phyloP scores from a whole-genome alignment of 208 protist species.

The Blastocrithidia nonstop region DNA sequence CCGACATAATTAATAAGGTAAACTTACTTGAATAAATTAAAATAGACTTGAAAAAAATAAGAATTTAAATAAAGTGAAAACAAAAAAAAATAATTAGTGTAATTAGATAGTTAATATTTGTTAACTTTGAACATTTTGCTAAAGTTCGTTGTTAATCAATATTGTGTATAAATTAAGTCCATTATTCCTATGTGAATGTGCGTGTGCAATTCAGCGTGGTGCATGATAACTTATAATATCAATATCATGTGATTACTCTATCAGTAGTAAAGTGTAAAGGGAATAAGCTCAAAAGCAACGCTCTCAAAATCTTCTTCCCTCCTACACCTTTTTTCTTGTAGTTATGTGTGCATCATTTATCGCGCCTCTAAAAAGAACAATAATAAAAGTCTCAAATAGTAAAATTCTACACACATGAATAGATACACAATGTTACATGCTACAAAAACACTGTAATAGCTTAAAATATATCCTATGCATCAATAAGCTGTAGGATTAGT shows the following conservation, averaged over 20 bases:
- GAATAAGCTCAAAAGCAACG: no score
- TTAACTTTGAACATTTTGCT: neutral
- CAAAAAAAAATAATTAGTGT: constrained; percentile 6
- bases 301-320: no score
- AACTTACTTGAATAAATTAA: constrained; percentile 3
- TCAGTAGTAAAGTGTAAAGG: no score
- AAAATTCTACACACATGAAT: neutral
- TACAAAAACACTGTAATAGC: neutral
- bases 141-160: neutral
- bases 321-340: no score
- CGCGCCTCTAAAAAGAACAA: neutral
- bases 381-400: neutral
- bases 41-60: constrained; percentile 8
- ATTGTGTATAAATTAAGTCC: neutral
- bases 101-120: neutral
- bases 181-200: neutral
- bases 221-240: no score
- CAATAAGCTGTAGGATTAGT: no score
- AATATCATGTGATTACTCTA: no score
- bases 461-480: no score
- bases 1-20: constrained; percentile 27
- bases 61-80: constrained; percentile 5
- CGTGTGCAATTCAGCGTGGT: neutral
- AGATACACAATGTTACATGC: neutral
- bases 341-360: no score